phyloP scores from a whole-genome alignment of 305 asterid genomes.

The Fraxinus dipetala region DNA sequence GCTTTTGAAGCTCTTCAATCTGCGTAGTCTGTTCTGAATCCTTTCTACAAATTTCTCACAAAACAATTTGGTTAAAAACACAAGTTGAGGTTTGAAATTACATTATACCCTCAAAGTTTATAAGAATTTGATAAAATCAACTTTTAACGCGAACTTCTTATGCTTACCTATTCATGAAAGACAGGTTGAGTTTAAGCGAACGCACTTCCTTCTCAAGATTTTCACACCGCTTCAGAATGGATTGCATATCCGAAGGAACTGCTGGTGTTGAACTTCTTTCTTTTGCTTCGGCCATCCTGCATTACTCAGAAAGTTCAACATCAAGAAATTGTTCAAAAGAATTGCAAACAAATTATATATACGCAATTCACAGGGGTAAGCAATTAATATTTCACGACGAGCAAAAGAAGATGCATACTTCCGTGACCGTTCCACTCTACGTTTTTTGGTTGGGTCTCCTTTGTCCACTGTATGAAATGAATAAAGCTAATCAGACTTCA shows the following conservation, averaged over 20 bases:
- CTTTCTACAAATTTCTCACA: conserved; percentile 36
- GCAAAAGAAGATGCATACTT: conserved; percentile 49
- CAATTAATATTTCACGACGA: background rate
- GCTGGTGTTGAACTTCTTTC: conserved; percentile 70
- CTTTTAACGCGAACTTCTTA: background rate
- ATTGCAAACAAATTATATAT: background rate
- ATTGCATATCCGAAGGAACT: conserved; percentile 71
- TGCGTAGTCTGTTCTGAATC: conserved; percentile 65
- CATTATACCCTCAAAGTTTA: background rate
- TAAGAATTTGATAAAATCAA: background rate
- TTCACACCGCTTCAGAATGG: conserved; percentile 68
- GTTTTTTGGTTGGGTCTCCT: conserved; percentile 84
- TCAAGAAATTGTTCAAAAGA: background rate
- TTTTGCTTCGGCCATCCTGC: conserved; percentile 95
- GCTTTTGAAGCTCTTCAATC: conserved; percentile 58
- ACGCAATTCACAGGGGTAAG: background rate
- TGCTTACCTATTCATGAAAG: conserved; percentile 79
- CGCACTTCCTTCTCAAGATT: conserved; percentile 91
- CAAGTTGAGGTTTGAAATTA: background rate
- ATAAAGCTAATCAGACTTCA: conserved; percentile 18
- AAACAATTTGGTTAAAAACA: background rate
- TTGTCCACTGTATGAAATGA: conserved; percentile 53
- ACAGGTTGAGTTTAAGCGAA: conserved; percentile 76
- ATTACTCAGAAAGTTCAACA: conserved; percentile 12
- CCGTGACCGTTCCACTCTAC: conserved; percentile 81